Evolutionary conservation across 2,329 filamentous ascomycete species (phyloP), one percentile per base, ranked within the genome.

Genomic region (Pestalotiopsis sp.): DNA sequence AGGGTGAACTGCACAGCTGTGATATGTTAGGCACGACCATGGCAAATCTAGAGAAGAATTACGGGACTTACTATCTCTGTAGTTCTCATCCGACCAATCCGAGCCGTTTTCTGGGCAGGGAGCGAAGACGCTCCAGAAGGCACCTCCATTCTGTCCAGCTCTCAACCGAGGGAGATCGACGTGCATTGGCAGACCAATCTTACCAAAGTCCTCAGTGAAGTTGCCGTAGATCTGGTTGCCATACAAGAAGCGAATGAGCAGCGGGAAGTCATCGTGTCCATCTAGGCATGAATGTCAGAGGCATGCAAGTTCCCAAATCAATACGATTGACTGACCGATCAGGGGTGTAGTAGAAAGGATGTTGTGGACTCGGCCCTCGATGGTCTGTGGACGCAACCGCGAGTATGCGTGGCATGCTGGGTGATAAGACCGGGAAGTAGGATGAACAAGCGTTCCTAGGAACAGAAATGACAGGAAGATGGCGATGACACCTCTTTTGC

Each of bases 41-140:
- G 61, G 73, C 67, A 25, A 25, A 6, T 3, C 12, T 4, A 36
- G 3, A 11, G n/a, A 11, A 27, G 13, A 2, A 41, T 45, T n/a
- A 36, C 27, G 39, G n/a, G 20, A 27, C 64, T 25, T n/a, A 66
- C 64, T 66, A 27, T 60, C 52, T 38, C 36, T 88, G 76, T 95
- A 95, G 75, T 90, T 92, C 66, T 85, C 87, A 74, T 94, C 87
- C 0, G 91, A 92, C 75, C 93, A 94, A 79, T 97, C 90, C 4
- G 86, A 86, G 61, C 88, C 89, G 74, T 95, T 89, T 12, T 80
- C 79, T 0, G 95, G 94, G 76, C 95, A 98, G 0, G 88, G 88
- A 55, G 92, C 89, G 75, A 87, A 98, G 11, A 96, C 93, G 77
- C 92, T 95, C 95, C 95, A 98, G 78, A 98, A 98, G n/a, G 93